Conservation (phyloP, 2,329 filamentous ascomycete genomes). For the Myriosclerotinia duriaeana region DNA sequence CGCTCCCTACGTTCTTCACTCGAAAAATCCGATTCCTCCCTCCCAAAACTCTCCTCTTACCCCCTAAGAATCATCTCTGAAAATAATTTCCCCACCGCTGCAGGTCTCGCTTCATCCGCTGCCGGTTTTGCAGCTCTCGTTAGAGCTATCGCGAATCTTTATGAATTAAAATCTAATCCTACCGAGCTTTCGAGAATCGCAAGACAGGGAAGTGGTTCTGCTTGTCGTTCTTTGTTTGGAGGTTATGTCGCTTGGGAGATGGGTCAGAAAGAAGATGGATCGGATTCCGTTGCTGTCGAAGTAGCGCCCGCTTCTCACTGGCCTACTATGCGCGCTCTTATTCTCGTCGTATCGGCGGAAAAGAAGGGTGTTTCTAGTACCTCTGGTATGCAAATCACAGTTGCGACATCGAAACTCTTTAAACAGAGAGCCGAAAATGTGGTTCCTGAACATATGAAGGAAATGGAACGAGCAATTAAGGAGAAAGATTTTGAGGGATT, state of each 20-base stretch:
- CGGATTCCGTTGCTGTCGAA: slow-evolving; percentile 83
- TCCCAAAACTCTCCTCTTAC: slow-evolving; percentile 78
- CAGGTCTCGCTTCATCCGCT: slow-evolving; percentile 75
- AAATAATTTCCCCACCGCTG: slow-evolving; percentile 99
- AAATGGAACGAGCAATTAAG: slow-evolving; percentile 80
- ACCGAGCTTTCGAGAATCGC: slow-evolving; percentile 86
- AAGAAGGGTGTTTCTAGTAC: slow-evolving; percentile 96
- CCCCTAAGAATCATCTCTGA: slow-evolving; percentile 86
- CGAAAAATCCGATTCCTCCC: slow-evolving; percentile 67
- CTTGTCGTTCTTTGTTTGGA: slow-evolving; percentile 88
- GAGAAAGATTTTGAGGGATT: slow-evolving; percentile 82
- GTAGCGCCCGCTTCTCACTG: slow-evolving; percentile 88
- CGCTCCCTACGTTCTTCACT: slow-evolving; percentile 73
- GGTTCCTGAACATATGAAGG: slow-evolving; percentile 78
- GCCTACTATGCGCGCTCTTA: slow-evolving; percentile 89
- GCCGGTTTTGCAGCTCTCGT: slow-evolving; percentile 71
- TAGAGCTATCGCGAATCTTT: slow-evolving; percentile 86
- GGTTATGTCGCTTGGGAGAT: slow-evolving; percentile 95
- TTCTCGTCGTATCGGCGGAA: slow-evolving; percentile 86
- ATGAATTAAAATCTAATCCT: slow-evolving; percentile 76
- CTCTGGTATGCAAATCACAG: slow-evolving; percentile 95
- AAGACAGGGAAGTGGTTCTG: slow-evolving; percentile 89
- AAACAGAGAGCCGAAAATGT: slow-evolving; percentile 69
- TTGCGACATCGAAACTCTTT: slow-evolving; percentile 88
- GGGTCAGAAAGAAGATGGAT: slow-evolving; percentile 72